Base-by-base conservation (phyloP, 345 rosid genomes). In the Salix udensis region DNA sequence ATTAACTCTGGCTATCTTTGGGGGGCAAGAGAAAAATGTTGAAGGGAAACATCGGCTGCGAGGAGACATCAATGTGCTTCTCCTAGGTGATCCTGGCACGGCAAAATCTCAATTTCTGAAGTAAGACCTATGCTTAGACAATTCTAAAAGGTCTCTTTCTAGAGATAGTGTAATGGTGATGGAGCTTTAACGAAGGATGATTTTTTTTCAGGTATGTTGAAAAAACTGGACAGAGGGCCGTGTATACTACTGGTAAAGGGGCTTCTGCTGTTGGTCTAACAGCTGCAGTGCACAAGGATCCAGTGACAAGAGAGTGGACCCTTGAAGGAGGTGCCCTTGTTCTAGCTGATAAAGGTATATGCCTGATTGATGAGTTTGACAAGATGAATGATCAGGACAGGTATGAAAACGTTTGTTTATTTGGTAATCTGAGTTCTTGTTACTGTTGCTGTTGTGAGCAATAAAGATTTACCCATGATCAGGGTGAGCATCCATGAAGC, bases 291-390 rank as follows among this genome's bases (percentile, higher is more conserved):
- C 99, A 96, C 90, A 96, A 96, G 86, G 99, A 96, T 77, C 99
- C 99, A 50, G 96, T 96, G 73, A 96, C 99, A 67, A 88, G 96
- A 78, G 99, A 96, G 86, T 96, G 99, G 99, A 96, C 99, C 21
- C 99, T 96, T 67, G 99, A 96, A 91, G 99, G 99, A 72, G 99
- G 99, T 14, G 98, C 99, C 75, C 99, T 96, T 83, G 99, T 96
- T 81, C 90, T 93, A 66, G 99, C 98, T 58, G 99, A 96, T 79
- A 88, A 88, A 76, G 99, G 99, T 65, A 91, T 96, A 37, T 96
- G 99, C 82, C 96, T 96, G 36, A 96, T 93, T 26, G 99, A 96
- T 89, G 99, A 96, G 86, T 96, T 96, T 80, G 99, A 96, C 85
- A 96, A 96, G 87, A 96, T 96, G 99, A 96, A 92, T 82, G 99